Base-by-base conservation (phyloP, 1,139 yeast genomes). In the Nakaseomyces bracarensis region DNA sequence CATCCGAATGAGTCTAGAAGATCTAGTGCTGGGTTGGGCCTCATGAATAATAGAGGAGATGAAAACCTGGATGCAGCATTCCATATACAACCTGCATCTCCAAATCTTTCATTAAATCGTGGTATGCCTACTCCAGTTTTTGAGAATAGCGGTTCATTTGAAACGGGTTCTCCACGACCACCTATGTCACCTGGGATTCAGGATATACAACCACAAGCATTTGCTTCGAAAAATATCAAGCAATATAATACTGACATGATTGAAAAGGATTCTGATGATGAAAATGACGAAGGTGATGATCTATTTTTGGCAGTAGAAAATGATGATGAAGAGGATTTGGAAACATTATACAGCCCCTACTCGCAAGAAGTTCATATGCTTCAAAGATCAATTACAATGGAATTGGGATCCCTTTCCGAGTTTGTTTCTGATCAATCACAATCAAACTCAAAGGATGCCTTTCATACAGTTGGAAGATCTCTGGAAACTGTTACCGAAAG, bases 311-410 rank as follows among this genome's bases (percentile, higher is more conserved):
- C 52, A 14, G 44, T 46, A 10, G 42, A 43, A 20, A 50, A 47
- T 19, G 53, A 40, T n/a, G 58, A 57, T 35, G 65, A 63, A 21
- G 70, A 66, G 43, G 61, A 65, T 40, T 49, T 60, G 21, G 57
- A 55, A 30, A 48, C 56, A 37, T 57, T 60, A 41, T 55, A 61
- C 41, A 71, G 71, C 1, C 71, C 71, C 3, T 59, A 56, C 43
- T 55, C 67, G 0, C 66, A 68, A 36, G 70, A 71, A 33, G 56
- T 72, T 15, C 62, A 67, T 9, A 67, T 72, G 35, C 55, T 74
- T 29, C 79, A 75, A 54, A 75, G 82, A 44, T 72, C 82, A 4
- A 66, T 82, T 48, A 70, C 69, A 21, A 75, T 82, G 27, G 86
- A 81, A 52, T 61, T 82, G 35, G 54, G 70, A 8, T 74, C 83